phyloP scores from a whole-genome alignment of 2,329 filamentous ascomycete genomes.

The Aspergillus carbonarius region DNA sequence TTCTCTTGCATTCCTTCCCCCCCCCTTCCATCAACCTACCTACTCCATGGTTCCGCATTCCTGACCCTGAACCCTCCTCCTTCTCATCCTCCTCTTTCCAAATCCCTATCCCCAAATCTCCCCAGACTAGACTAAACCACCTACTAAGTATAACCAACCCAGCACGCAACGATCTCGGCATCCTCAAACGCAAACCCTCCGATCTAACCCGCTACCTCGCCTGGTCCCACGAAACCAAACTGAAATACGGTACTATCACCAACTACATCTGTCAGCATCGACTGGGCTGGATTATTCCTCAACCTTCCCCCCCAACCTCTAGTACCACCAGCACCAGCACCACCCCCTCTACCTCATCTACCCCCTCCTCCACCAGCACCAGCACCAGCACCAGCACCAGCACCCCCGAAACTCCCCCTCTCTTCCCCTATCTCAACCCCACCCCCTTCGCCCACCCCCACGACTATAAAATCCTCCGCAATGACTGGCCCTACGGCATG shows the following conservation, averaged over 20 bases:
- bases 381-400: slow-evolving; percentile 7
- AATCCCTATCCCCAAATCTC: not conserved
- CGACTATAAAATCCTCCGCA: slow-evolving; percentile 59
- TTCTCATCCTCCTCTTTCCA: slow-evolving; percentile 7
- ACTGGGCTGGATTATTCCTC: slow-evolving; percentile 50
- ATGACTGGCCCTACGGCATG: slow-evolving; percentile 65
- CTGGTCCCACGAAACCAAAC: slow-evolving; percentile 57
- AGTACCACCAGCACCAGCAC: not conserved
- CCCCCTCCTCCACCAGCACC: not conserved
- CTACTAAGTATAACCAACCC: not conserved
- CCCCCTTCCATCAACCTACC: slow-evolving; percentile 7
- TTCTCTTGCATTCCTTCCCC: not conserved
- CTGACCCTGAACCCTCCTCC: not conserved
- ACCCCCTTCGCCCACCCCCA: slow-evolving; percentile 54
- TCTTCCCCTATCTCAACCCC: slow-evolving; percentile 47
- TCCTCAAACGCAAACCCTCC: slow-evolving; percentile 59
- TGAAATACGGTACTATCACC: slow-evolving; percentile 56
- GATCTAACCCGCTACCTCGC: slow-evolving; percentile 60
- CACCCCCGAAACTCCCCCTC: slow-evolving; percentile 20
- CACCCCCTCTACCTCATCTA: not conserved
- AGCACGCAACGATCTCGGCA: slow-evolving; percentile 54
- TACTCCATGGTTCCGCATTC: not conserved
- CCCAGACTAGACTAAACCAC: not conserved
- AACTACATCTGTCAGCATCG: slow-evolving; percentile 57
- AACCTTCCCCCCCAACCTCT: not conserved